Percentiles rank a stretch among this genome's conserved stretches.
Evolutionary conservation across 2,329 filamentous ascomycete species (phyloP).

Genomic region (Orbilia brochopaga): DNA sequence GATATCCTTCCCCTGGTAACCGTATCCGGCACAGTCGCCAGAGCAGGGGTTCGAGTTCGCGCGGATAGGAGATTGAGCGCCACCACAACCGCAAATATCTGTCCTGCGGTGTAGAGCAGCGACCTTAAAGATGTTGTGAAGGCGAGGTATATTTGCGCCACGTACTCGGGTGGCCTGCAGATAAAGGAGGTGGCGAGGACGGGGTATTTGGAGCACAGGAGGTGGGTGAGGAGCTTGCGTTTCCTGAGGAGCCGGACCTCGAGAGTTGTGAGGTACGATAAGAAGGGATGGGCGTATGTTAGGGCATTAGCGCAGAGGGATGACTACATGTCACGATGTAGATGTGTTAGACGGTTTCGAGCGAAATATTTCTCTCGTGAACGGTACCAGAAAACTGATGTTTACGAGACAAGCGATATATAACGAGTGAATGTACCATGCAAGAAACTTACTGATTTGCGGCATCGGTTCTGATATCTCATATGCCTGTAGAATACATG

Average conservation of each 20-base stretch:
- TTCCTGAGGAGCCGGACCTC: conserved; percentile 16
- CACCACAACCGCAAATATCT: not conserved
- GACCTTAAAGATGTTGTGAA: conserved; percentile 16
- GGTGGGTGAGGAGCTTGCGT: conserved; percentile 15
- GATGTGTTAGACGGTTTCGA: not conserved
- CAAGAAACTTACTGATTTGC: conserved; percentile 1
- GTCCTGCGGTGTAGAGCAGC: not conserved
- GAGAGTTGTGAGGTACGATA: not conserved
- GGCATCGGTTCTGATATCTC: not conserved
- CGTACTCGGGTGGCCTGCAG: conserved; percentile 27
- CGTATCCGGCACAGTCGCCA: too few relatives aligned
- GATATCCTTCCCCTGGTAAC: too few relatives aligned
- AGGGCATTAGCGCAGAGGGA: not conserved
- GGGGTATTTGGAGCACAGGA: conserved; percentile 9
- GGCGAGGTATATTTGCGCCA: conserved; percentile 21
- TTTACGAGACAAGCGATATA: conserved; percentile 1
- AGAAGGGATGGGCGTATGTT: too few relatives aligned
- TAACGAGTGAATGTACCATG: not conserved
- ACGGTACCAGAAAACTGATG: not conserved
- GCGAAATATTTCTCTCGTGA: too few relatives aligned
- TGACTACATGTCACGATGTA: not conserved
- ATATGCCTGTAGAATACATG: not conserved
- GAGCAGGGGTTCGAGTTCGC: too few relatives aligned
- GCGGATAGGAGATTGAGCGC: not conserved
- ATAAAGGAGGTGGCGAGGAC: not conserved